A percentile compares a stretch with the other conserved stretches of the same genome.
phyloP scores from a whole-genome alignment of 2,329 filamentous ascomycete genomes.

The Arthroderma uncinatum region DNA sequence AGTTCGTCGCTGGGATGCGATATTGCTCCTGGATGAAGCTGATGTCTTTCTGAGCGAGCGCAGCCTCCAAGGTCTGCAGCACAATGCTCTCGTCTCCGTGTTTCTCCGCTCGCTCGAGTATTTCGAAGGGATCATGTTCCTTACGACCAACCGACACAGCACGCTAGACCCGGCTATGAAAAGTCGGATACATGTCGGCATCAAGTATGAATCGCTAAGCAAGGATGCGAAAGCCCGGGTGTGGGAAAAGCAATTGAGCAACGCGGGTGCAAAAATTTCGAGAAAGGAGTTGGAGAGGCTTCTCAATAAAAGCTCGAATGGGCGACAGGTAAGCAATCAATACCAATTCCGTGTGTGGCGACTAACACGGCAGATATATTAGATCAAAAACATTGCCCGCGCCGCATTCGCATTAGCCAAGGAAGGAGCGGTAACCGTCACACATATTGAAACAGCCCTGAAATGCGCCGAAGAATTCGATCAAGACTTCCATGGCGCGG shows the following conservation, averaged over 20 bases:
- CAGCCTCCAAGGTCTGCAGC: slow-evolving; percentile 17
- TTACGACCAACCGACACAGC: slow-evolving; percentile 28
- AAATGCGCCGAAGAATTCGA: background rate
- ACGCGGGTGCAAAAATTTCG: slow-evolving; percentile 28
- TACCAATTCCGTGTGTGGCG: background rate
- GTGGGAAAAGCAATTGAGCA: slow-evolving; percentile 21
- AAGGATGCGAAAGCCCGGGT: background rate
- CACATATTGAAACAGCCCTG: slow-evolving; percentile 1
- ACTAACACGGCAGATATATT: background rate
- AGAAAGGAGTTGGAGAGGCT: slow-evolving; percentile 15
- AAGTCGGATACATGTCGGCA: slow-evolving; percentile 21
- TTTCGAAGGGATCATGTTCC: slow-evolving; percentile 29
- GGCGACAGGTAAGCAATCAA: slow-evolving; percentile 4
- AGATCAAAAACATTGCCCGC: slow-evolving; percentile 6
- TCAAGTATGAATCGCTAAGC: slow-evolving; percentile 11
- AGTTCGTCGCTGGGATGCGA: slow-evolving; percentile 31
- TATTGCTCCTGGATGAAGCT: slow-evolving; percentile 35
- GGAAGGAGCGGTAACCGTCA: background rate
- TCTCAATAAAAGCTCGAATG: slow-evolving; percentile 3
- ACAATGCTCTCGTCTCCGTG: slow-evolving; percentile 23
- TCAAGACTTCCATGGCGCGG: slow-evolving; percentile 2
- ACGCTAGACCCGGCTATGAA: slow-evolving; percentile 30
- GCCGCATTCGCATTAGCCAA: slow-evolving; percentile 4
- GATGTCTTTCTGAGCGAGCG: slow-evolving; percentile 27
- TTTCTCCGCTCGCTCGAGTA: slow-evolving; percentile 32